phyloP scores from a whole-genome alignment of 768 basidiomycete genomes.

The Boletus bicolor region DNA sequence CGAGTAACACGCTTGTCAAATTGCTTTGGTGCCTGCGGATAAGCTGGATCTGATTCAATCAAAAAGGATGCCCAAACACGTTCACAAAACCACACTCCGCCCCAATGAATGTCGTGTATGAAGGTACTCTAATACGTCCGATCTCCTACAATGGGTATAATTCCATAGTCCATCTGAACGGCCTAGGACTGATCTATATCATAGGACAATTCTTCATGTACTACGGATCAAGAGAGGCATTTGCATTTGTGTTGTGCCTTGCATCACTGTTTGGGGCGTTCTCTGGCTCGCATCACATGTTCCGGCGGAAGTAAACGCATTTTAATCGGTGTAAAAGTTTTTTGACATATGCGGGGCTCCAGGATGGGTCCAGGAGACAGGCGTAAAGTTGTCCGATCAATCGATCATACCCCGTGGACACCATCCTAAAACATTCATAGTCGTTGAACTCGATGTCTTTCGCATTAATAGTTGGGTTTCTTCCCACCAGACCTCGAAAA shows the following conservation, averaged over 20 bases:
- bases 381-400: not conserved
- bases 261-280: not conserved
- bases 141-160: not conserved
- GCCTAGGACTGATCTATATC: not conserved
- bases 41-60: not conserved
- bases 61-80: not conserved
- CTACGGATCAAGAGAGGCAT: not conserved
- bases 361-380: not conserved
- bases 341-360: not conserved
- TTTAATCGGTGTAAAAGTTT: not conserved
- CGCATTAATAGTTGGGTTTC: not conserved
- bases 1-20: not conserved
- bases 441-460: not conserved
- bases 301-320: not conserved
- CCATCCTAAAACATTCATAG: not conserved
- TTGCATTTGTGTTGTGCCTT: not conserved
- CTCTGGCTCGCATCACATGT: not conserved
- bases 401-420: not conserved
- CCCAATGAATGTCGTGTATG: not conserved
- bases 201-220: not conserved
- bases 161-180: not conserved
- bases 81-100: not conserved
- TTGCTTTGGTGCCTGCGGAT: not conserved
- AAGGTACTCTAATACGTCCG: not conserved
- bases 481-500: not conserved